Evolutionary conservation across 495 filamentous ascomycete genomes (phyloP).

Genomic region (Margaritispora aquatica): DNA sequence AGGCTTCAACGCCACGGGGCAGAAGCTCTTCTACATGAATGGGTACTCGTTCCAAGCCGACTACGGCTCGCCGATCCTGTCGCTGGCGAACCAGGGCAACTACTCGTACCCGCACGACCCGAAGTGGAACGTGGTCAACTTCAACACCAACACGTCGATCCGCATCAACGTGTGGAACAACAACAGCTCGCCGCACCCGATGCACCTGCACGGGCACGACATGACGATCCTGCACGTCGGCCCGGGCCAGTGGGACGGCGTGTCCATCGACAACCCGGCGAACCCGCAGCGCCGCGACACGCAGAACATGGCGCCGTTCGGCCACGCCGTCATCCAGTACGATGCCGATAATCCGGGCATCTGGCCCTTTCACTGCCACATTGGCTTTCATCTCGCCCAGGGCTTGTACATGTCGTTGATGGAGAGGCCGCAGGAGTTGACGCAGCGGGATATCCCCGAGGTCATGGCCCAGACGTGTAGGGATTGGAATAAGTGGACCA

Average conservation of each 20-base stretch:
- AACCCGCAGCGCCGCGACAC: constrained; percentile 3
- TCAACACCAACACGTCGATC: not conserved
- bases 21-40: not conserved
- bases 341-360: constrained; percentile 2
- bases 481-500: constrained; percentile 44
- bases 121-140: not conserved
- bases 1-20: not conserved
- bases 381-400: not conserved
- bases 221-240: constrained; percentile 46
- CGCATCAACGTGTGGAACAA: not conserved
- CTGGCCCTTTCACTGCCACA: constrained; percentile 2
- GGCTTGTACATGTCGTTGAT: not conserved
- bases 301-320: not conserved
- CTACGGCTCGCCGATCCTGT: not conserved
- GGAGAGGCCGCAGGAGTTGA: constrained; percentile 30
- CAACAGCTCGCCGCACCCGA: constrained; percentile 43
- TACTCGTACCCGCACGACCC: not conserved
- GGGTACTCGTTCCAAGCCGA: not conserved
- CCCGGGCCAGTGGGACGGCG: not conserved
- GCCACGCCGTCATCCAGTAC: not conserved
- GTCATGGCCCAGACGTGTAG: constrained; percentile 35
- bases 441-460: constrained; percentile 29
- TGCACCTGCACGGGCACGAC: constrained; percentile 57
- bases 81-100: not conserved
- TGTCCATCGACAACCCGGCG: not conserved